Evolutionary conservation across 2,329 filamentous ascomycete genomes (phyloP).

Genomic region (Xylariaceae sp.): DNA sequence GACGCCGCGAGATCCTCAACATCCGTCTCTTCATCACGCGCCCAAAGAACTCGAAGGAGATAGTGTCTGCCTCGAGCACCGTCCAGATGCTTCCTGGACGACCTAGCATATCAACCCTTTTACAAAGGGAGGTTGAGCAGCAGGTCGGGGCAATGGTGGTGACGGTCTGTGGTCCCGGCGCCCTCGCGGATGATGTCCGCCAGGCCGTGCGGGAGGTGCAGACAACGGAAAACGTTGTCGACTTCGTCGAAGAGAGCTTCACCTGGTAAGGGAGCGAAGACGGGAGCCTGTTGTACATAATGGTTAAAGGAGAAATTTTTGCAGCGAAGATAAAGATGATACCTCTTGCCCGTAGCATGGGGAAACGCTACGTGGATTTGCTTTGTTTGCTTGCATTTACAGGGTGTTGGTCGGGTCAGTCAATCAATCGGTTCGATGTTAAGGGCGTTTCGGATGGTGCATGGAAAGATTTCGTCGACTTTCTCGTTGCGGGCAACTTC

Average conservation of each 20-base stretch:
- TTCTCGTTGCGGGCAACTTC: too few relatives aligned
- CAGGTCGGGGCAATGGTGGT: slow-evolving; percentile 87
- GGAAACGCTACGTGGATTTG: slow-evolving; percentile 1
- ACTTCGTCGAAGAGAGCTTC: slow-evolving; percentile 75
- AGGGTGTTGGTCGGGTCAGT: slow-evolving; percentile 1
- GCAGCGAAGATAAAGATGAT: too few relatives aligned
- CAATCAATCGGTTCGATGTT: too few relatives aligned
- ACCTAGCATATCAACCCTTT: slow-evolving; percentile 73
- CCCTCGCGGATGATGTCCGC: slow-evolving; percentile 70
- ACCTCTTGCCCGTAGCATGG: slow-evolving; percentile 5
- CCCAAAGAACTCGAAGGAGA: slow-evolving; percentile 76
- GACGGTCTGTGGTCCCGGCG: slow-evolving; percentile 71
- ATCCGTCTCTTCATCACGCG: slow-evolving; percentile 89
- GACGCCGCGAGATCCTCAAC: slow-evolving; percentile 73
- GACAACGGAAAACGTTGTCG: slow-evolving; percentile 56
- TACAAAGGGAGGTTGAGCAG: slow-evolving; percentile 74
- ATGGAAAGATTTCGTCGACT: too few relatives aligned
- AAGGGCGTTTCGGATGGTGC: too few relatives aligned
- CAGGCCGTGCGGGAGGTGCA: slow-evolving; percentile 60
- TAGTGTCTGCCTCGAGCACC: slow-evolving; percentile 67
- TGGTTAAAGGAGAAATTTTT: too few relatives aligned
- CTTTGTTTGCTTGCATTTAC: not conserved
- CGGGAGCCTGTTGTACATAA: too few relatives aligned
- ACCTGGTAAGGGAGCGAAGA: slow-evolving; percentile 44
- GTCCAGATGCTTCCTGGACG: slow-evolving; percentile 91